Evolutionary conservation across 2,329 filamentous ascomycete species (phyloP), one percentile per base, ranked within the genome.

Genomic region (Neurospora sp.): DNA sequence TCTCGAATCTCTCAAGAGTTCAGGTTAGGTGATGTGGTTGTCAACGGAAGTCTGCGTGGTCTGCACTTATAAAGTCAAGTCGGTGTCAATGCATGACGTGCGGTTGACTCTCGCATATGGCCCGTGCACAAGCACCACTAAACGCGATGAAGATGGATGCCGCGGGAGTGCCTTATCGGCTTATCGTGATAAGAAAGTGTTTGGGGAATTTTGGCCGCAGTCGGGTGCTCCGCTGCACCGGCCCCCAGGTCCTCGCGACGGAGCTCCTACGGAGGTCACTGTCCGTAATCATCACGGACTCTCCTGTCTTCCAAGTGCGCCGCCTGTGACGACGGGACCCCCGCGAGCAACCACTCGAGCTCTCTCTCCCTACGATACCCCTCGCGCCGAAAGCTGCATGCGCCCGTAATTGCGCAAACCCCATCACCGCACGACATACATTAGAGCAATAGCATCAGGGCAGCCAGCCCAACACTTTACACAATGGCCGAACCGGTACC

Each of bases 401-500:
- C 19, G 23, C 28, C 66, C 58, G 71, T 71, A 71, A 67, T 70
- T 72, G 70, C 68, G 62, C 66, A 62, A 62, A 33, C 15, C 33
- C 15, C 52, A 62, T 33, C 52, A 62, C 52, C 68, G 28, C 68
- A 71, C n/a, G 28, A 71, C 38, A 70, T 71, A 43, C 70, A 68
- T 38, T 69, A 66, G 46, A 52, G 73, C 36, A 19, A 43, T 19
- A 69, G 67, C 58, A 66, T 33, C 58, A 43, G 28, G 28, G 28
- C 28, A 28, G 23, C 52, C 52, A n/a, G 52, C 23, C 15, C 23
- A 33, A 33, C 52, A 36, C 28, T 15, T 62, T 36, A 15, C 68
- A 72, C 68, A 52, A 76, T 76, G 75, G 73, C 75, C 66, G 74
- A 75, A 2, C 71, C 72, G 38, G 71, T 73, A 58, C 70, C 75